These are phyloP conservation scores for Phycomyces nitens DNA, from an alignment of 192 early-diverging fungal genomes.

Conservation along the genomic window DNA sequence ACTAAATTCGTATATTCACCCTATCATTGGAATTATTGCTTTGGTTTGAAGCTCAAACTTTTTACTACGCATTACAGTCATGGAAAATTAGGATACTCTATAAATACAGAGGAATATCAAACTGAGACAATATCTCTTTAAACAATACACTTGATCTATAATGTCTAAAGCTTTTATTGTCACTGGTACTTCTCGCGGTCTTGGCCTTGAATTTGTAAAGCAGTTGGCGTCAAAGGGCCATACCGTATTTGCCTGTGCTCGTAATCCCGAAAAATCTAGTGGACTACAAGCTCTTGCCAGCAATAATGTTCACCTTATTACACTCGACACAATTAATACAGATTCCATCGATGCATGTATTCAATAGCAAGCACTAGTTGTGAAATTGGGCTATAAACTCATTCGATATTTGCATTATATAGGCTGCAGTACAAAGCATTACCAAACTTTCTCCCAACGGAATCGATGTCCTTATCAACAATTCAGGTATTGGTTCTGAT, in stretches of 20 bases:
- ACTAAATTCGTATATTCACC: too few species aligned
- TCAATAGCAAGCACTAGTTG: neutral
- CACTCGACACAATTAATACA: slow-evolving; percentile 15
- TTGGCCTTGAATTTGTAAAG: slow-evolving; percentile 32
- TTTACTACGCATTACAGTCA: too few species aligned
- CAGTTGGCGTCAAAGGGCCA: slow-evolving; percentile 18
- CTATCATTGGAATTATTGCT: too few species aligned
- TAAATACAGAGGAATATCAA: too few species aligned
- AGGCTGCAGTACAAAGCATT: slow-evolving; percentile 22
- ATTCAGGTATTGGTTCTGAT: slow-evolving; percentile 18
- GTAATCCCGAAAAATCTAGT: slow-evolving; percentile 12
- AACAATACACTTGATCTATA: neutral
- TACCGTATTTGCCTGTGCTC: slow-evolving; percentile 19
- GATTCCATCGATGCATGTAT: slow-evolving; percentile 19
- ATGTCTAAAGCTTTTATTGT: slow-evolving; percentile 16
- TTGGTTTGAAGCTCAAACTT: too few species aligned
- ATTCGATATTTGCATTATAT: neutral
- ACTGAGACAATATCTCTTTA: too few species aligned
- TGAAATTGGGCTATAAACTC: neutral
- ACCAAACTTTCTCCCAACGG: slow-evolving; percentile 15
- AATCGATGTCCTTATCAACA: slow-evolving; percentile 34
- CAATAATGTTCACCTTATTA: slow-evolving; percentile 19
- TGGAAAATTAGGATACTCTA: too few species aligned
- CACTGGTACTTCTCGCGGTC: slow-evolving; percentile 32
- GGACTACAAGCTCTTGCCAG: slow-evolving; percentile 18